These are phyloP conservation scores for Mycena sp. DNA, from an alignment of 1,284 basidiomycete species.

Conservation along the genomic window DNA sequence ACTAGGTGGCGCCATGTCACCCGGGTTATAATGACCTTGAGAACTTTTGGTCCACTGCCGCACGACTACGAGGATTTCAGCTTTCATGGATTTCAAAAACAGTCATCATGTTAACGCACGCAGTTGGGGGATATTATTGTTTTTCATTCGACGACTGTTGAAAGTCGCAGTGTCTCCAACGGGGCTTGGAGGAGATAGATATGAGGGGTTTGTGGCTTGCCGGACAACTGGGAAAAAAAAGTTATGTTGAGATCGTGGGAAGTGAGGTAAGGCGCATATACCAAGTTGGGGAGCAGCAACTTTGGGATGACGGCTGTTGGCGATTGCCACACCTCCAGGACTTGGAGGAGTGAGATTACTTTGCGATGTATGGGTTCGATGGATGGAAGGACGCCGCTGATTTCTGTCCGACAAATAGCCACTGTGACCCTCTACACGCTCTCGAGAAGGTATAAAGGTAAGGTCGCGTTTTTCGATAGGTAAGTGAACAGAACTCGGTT, in stretches of 20 bases:
- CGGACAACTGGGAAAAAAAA: slow-evolving; percentile 22
- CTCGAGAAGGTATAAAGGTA: not conserved
- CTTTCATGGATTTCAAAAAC: not conserved
- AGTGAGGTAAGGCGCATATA: not conserved
- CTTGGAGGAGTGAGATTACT: slow-evolving; percentile 15
- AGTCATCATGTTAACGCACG: not conserved
- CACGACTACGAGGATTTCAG: slow-evolving; percentile 4
- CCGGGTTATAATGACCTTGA: not conserved
- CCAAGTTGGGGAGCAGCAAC: slow-evolving; percentile 22
- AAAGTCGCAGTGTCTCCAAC: slow-evolving; percentile 15
- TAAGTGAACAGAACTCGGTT: slow-evolving; percentile 18
- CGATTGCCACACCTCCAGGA: slow-evolving; percentile 9
- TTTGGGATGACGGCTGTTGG: slow-evolving; percentile 5
- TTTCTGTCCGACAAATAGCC: not conserved
- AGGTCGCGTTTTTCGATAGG: slow-evolving; percentile 20
- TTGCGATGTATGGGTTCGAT: not conserved
- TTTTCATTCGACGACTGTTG: slow-evolving; percentile 2
- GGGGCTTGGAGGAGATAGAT: slow-evolving; percentile 16
- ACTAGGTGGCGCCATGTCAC: slow-evolving; percentile 17
- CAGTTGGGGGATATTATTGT: not conserved
- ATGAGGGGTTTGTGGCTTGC: slow-evolving; percentile 21
- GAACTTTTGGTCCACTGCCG: slow-evolving; percentile 26
- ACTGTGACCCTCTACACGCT: slow-evolving; percentile 1
- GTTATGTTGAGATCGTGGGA: too few relatives aligned
- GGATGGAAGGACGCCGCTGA: not conserved